phyloP scores from a whole-genome alignment of 352 stramenopile genomes.

The Globisporangium megalacanthum region DNA sequence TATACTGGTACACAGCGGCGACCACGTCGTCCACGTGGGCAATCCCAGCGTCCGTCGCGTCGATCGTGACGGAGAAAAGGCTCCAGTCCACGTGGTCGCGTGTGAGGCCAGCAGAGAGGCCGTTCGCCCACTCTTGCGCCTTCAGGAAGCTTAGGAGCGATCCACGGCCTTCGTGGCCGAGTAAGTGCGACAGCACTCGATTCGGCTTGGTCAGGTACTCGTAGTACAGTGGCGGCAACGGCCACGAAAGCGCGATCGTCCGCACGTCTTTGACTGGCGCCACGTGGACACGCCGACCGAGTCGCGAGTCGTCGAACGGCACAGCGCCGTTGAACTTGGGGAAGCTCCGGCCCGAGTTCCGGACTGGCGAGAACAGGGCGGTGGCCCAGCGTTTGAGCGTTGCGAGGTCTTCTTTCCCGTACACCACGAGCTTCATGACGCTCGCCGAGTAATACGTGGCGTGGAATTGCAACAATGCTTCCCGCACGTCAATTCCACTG shows the following conservation, averaged over 20 bases:
- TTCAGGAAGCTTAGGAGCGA: conserved; percentile 94
- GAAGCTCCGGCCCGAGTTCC: conserved; percentile 50
- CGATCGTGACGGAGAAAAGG: conserved; percentile 63
- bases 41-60: conserved; percentile 63
- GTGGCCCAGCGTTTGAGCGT: conserved; percentile 71
- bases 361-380: conserved; percentile 78
- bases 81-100: conserved; percentile 69
- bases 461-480: conserved; percentile 82
- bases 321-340: conserved; percentile 45
- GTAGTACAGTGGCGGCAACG: conserved; percentile 39
- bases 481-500: conserved; percentile 53
- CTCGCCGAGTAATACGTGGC: conserved; percentile 78
- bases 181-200: conserved; percentile 88
- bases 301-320: conserved; percentile 42
- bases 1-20: conserved; percentile 56
- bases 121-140: conserved; percentile 64
- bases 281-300: conserved; percentile 48
- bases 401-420: conserved; percentile 84
- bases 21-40: conserved; percentile 57
- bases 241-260: conserved; percentile 72
- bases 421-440: conserved; percentile 50
- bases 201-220: conserved; percentile 64
- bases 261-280: conserved; percentile 62
- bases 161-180: conserved; percentile 92
- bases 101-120: conserved; percentile 54